Evolutionary conservation across 139 green algal species (phyloP), one percentile per base, ranked within the genome.

Genomic region (Volvox africanus): DNA sequence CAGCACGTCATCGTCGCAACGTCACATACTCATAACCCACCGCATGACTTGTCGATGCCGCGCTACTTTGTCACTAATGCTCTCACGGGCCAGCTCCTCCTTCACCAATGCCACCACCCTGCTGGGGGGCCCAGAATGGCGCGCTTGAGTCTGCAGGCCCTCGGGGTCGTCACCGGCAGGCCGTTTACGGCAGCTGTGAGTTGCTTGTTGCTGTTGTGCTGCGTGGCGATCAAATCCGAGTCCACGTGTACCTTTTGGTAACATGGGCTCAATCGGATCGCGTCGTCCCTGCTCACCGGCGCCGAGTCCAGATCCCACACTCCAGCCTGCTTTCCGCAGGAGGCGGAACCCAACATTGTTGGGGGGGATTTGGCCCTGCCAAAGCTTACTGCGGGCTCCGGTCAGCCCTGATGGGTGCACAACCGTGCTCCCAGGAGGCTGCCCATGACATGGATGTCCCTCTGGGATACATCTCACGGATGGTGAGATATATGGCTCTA

Each of bases 281-380:
- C 18, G 33, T 1, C 87, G 75, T 0, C 87, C 87, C 61, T 86
- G 87, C 2, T 68, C 61, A 1, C 2, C 75, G 2, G 76, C 87
- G 24, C 87, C 87, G 16, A 91, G 76, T 1, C 87, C 87, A 1
- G 33, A 69, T 9, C 87, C 87, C 2, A 85, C 86, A 11, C 71
- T 67, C 87, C 87, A 91, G 61, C 87, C 87, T 1, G 87, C 75
- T 35, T 86, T 79, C 35, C 14, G 6, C 3, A 91, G 61, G 21
- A 91, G 61, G 17, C 17, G 18, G 76, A 86, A 91, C 2, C 87
- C 87, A 0, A 91, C 87, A 11, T 91, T 91, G 13, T 91, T 75
- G 16, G 87, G 61, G 12, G 55, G 32, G 55, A 90, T 90, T 33
- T 55, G n/a, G 11, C 86, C 86, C 30, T 50, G 71, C 85, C 85